A percentile compares a stretch with the other conserved stretches of the same genome.
Evolutionary conservation across 305 asterid genomes (phyloP).

Genomic region (Solanum chacoense): DNA sequence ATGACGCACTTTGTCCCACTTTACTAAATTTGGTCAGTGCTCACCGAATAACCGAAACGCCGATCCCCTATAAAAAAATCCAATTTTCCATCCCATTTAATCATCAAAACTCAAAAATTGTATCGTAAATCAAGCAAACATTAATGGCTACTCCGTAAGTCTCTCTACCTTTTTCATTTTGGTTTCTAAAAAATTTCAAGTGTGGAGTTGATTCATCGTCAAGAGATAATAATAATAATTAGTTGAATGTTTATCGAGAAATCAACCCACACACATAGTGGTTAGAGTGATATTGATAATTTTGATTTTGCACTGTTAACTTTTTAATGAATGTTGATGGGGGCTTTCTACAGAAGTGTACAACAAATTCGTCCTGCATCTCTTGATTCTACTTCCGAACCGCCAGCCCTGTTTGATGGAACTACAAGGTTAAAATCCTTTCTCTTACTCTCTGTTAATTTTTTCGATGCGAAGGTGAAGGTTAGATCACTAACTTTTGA

Average conservation of each 20-base stretch:
- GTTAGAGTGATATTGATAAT: not conserved
- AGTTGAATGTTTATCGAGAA: not conserved
- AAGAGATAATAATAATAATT: not conserved
- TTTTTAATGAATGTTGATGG: not conserved
- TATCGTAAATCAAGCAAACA: not conserved
- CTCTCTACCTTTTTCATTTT: not conserved
- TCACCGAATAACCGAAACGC: not conserved
- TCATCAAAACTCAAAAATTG: not conserved
- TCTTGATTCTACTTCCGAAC: slow-evolving; percentile 50
- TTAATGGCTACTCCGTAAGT: slow-evolving; percentile 8
- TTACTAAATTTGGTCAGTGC: not conserved
- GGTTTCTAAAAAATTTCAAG: not conserved
- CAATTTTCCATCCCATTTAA: not conserved
- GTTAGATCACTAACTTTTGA: not conserved
- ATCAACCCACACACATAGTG: not conserved
- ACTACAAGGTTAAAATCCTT: slow-evolving; percentile 40
- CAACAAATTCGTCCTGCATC: slow-evolving; percentile 50
- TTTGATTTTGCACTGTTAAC: not conserved
- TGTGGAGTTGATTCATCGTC: not conserved
- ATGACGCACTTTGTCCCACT: not conserved
- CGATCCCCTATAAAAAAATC: not conserved
- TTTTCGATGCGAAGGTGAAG: no score
- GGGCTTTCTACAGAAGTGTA: slow-evolving; percentile 16
- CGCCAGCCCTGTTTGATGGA: slow-evolving; percentile 75
- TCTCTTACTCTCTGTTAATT: not conserved